Conservation (phyloP, 176 grass and related monocot species). For the Ensete glaucum region DNA sequence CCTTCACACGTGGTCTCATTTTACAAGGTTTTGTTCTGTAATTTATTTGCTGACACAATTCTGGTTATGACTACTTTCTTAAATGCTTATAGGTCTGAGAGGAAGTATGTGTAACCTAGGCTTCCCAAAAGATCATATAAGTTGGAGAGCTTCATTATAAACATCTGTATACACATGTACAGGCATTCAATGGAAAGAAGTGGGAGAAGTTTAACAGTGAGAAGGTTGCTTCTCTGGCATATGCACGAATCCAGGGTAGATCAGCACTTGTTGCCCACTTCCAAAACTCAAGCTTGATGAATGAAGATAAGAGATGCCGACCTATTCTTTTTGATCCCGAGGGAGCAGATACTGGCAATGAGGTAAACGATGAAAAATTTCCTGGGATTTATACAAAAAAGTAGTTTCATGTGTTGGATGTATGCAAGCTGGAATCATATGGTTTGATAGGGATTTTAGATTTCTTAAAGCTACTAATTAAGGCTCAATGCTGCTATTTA, state of each 20-base stretch:
- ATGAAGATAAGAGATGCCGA: constrained; percentile 11
- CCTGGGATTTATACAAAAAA: background rate
- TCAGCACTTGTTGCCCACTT: constrained; percentile 8
- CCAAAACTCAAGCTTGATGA: constrained; percentile 14
- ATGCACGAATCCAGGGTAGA: constrained; percentile 12
- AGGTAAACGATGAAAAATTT: background rate
- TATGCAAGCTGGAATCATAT: background rate
- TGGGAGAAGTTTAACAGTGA: constrained; percentile 13
- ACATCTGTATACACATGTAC: background rate
- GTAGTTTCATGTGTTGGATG: background rate
- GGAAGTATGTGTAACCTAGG: background rate
- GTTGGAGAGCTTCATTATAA: background rate
- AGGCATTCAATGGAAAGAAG: constrained; percentile 5
- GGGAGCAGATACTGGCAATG: background rate
- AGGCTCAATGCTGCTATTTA: background rate
- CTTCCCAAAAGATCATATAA: background rate
- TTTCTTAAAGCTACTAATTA: background rate
- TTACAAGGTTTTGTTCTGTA: constrained; percentile 29
- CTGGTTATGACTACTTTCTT: background rate
- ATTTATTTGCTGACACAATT: background rate
- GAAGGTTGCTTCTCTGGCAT: constrained; percentile 12
- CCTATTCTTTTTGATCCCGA: constrained; percentile 14
- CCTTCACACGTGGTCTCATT: constrained; percentile 35
- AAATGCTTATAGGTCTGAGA: background rate
- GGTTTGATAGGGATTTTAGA: background rate